These are phyloP conservation scores for Xanthoceras sorbifolium DNA, from an alignment of 345 rosid genomes.

Conservation along the genomic window DNA sequence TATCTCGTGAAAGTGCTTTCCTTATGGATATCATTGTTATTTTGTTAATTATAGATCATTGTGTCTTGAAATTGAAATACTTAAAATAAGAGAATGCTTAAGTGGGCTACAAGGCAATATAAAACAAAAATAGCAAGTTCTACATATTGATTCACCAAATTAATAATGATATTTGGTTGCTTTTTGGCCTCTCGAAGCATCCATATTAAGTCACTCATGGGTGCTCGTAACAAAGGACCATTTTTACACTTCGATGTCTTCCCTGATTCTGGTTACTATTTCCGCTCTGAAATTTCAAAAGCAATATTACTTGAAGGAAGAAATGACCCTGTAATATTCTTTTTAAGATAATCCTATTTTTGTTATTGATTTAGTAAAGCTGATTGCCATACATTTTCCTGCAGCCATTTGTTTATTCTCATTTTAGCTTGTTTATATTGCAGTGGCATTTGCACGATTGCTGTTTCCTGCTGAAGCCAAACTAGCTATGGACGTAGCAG, in stretches of 20 bases:
- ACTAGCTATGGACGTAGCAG: constrained; percentile 48
- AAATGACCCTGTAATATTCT: neutral
- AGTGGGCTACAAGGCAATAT: neutral
- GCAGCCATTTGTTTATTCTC: neutral
- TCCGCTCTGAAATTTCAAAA: neutral
- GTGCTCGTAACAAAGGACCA: neutral
- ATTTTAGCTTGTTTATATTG: neutral
- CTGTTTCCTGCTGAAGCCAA: constrained; percentile 50
- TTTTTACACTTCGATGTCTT: neutral
- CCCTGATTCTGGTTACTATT: too few relatives aligned
- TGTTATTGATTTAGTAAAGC: neutral
- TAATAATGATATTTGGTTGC: too few relatives aligned
- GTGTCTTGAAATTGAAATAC: too few relatives aligned
- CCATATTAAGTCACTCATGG: neutral
- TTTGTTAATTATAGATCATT: too few relatives aligned
- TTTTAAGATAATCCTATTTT: neutral
- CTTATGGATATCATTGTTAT: neutral
- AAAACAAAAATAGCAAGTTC: too few relatives aligned
- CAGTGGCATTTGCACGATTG: constrained; percentile 48
- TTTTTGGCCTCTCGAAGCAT: too few relatives aligned
- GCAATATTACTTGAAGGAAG: neutral
- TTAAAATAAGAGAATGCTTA: neutral
- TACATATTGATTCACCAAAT: neutral
- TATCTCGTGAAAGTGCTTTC: neutral
- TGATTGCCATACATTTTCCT: neutral